A percentile compares a stretch with the other conserved stretches of the same genome.
Conservation (phyloP, 2,329 filamentous ascomycete genomes). For the Didymosphaeria variabile region DNA sequence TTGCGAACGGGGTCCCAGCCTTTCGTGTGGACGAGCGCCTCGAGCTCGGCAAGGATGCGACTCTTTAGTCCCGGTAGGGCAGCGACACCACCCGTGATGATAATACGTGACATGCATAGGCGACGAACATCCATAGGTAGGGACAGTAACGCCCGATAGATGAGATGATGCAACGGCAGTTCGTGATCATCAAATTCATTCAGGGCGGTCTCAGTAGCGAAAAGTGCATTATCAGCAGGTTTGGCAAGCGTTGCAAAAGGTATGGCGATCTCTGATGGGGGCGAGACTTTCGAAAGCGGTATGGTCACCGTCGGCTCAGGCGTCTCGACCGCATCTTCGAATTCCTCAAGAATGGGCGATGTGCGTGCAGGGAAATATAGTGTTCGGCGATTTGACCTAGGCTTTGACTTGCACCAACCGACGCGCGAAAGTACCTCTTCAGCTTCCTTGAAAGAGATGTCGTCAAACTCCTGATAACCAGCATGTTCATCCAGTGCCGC, state of each 20-base stretch:
- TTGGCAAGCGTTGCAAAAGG: conserved; percentile 76
- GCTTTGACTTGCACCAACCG: conserved; percentile 72
- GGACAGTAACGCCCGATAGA: conserved; percentile 78
- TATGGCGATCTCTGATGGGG: conserved; percentile 66
- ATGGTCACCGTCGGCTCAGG: conserved; percentile 45
- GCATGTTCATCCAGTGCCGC: conserved; percentile 50
- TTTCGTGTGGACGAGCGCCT: conserved; percentile 68
- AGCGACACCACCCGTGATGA: conserved; percentile 85
- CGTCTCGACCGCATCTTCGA: conserved; percentile 50
- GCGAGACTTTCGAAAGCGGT: conserved; percentile 42
- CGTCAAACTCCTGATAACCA: conserved; percentile 29
- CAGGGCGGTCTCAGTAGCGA: conserved; percentile 64
- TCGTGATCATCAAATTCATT: conserved; percentile 86
- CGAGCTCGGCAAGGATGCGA: conserved; percentile 79
- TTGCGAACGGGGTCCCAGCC: conserved; percentile 83
- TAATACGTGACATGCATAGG: conserved; percentile 85
- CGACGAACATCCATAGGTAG: conserved; percentile 84
- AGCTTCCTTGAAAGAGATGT: conserved; percentile 73
- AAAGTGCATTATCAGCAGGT: conserved; percentile 78
- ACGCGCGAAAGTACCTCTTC: conserved; percentile 80
- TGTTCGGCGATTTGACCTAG: conserved; percentile 40
- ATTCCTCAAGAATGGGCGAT: conserved; percentile 54
- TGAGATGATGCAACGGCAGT: conserved; percentile 75
- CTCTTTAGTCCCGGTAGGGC: conserved; percentile 80
- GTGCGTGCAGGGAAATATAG: conserved; percentile 45